Evolutionary conservation across 306 rosid species (phyloP).

Genomic region (Chamaecrista fasciculata): DNA sequence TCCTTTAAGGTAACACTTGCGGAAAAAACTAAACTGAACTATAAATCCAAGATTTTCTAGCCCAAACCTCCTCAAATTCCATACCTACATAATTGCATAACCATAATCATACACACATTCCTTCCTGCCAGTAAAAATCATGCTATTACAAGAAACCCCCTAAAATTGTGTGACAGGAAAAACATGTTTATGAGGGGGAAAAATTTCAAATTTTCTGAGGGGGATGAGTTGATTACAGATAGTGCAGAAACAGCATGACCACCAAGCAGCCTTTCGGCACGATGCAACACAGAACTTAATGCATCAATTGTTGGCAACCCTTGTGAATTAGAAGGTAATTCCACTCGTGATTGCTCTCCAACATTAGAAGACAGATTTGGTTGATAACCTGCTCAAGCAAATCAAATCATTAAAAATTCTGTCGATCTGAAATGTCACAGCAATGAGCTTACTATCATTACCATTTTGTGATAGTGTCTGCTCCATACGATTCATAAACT

Average conservation of each 20-base stretch:
- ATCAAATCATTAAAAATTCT: slow-evolving; percentile 18
- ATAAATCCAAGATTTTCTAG: not conserved
- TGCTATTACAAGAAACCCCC: not conserved
- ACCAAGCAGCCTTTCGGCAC: slow-evolving; percentile 66
- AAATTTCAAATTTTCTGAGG: slow-evolving; percentile 12
- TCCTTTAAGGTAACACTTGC: not conserved
- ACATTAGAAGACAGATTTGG: slow-evolving; percentile 47
- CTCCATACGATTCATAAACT: slow-evolving; percentile 86
- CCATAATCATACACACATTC: not conserved
- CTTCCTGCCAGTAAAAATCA: not conserved
- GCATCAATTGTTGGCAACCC: slow-evolving; percentile 87
- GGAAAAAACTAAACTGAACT: not conserved
- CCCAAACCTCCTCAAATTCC: slow-evolving; percentile 16
- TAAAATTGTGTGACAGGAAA: not conserved
- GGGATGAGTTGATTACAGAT: slow-evolving; percentile 61
- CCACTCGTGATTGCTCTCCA: slow-evolving; percentile 50
- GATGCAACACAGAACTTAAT: slow-evolving; percentile 69
- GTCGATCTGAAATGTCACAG: slow-evolving; percentile 22
- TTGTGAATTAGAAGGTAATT: slow-evolving; percentile 74
- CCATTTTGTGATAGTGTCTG: slow-evolving; percentile 65
- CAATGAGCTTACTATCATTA: slow-evolving; percentile 28
- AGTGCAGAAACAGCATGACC: slow-evolving; percentile 72
- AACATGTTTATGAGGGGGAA: not conserved
- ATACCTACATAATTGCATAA: not conserved
- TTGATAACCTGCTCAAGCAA: slow-evolving; percentile 44